Base-by-base conservation (phyloP, 169 alveolate species). In the Cryptosporidium canis region DNA sequence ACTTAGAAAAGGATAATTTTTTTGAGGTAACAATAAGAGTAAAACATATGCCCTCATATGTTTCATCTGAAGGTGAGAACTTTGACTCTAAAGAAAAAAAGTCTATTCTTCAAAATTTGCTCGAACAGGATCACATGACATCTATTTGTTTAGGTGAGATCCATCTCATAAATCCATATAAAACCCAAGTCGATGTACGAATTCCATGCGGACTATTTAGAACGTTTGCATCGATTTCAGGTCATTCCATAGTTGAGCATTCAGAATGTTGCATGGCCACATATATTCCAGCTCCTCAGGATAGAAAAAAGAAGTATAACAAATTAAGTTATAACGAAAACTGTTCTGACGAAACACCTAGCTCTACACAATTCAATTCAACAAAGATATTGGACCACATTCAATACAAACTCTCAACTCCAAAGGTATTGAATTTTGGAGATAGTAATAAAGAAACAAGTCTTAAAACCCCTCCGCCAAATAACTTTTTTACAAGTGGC, bases 11-110 rank as follows among this genome's bases (percentile, higher is more conserved):
- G 41, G 55, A 58, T 77, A 31, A 8, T 37, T 77, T 27, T 41
- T 77, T 77, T 18, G 87, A 77, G 33, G 72, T 77, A 14, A 77
- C 87, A 3, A 37, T 77, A 9, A 71, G 87, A 35, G 27, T 58
- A 61, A 39, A 77, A n/a, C 61, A 41, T 7, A 77, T 77, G 87
- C 87, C 71, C 27, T 77, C 87, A 18, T 77, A 77, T 77, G 58
- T 77, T 35, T 55, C 87, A 12, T 37, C 71, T 21, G 77, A 77
- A 56, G 87, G 87, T 12, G 87, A 77, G 24, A 77, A 77, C 61
- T 77, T 77, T 39, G 66, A 44, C 33, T 16, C 39, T 1, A 77
- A 37, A 8, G 55, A 35, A 24, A 63, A 58, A 41, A 12, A 24
- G 31, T 41, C 77, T 39, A n/a, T 11, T 14, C 39, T 39, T 16